These are phyloP conservation scores for Dactylonectria macrodidyma DNA, from an alignment of 2,329 filamentous ascomycete genomes.

Conservation along the genomic window DNA sequence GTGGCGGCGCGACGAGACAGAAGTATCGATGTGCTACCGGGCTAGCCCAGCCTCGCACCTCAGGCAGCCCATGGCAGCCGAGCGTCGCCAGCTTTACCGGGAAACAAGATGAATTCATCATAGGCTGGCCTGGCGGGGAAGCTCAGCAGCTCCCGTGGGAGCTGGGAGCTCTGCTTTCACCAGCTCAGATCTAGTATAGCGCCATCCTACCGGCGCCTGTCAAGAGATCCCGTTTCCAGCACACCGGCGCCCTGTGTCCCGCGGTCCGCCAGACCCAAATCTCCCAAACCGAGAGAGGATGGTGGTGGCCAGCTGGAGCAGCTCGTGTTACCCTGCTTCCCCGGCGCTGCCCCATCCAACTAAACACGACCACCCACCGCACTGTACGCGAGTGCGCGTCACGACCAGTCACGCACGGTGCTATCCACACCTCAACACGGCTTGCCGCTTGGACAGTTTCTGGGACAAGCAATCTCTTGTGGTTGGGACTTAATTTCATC, in stretches of 20 bases:
- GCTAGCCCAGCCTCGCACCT: constrained; percentile 20
- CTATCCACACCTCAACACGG: constrained; percentile 41
- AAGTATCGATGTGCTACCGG: constrained; percentile 20
- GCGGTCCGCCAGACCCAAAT: constrained; percentile 44
- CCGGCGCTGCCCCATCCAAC: constrained; percentile 22
- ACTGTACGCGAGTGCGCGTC: constrained; percentile 46
- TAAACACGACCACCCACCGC: constrained; percentile 29
- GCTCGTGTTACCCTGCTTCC: constrained; percentile 35
- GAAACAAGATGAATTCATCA: constrained; percentile 31
- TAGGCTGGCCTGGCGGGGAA: constrained; percentile 35
- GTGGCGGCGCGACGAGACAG: constrained; percentile 20
- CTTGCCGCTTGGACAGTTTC: constrained; percentile 35
- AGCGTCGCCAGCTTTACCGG: neutral
- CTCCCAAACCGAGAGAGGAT: constrained; percentile 39
- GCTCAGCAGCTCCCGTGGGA: constrained; percentile 32
- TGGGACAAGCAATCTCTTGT: constrained; percentile 48
- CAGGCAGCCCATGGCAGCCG: neutral
- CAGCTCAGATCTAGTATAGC: constrained; percentile 47
- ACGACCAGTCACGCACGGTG: constrained; percentile 27
- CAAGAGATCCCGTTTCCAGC: constrained; percentile 51
- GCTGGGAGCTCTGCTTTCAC: constrained; percentile 28
- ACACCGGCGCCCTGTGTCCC: constrained; percentile 49
- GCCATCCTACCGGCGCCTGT: constrained; percentile 45
- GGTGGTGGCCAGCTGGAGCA: constrained; percentile 35
- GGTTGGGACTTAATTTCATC: constrained; percentile 47